Evolutionary conservation across 2,329 filamentous ascomycete species (phyloP).

Genomic region (Paraphoma sp.): DNA sequence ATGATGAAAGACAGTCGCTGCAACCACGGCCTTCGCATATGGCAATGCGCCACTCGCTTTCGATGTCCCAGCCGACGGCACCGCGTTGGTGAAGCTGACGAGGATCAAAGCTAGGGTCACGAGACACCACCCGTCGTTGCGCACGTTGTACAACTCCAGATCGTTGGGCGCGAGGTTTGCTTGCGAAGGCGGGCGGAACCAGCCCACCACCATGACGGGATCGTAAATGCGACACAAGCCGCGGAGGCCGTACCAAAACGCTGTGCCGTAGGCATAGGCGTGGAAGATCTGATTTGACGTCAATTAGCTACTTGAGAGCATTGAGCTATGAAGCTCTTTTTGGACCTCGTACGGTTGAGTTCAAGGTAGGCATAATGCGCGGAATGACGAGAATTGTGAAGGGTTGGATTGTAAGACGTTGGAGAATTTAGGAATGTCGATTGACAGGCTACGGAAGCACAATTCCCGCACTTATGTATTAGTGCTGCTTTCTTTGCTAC

Average conservation of each 20-base stretch:
- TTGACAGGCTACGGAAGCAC: not conserved
- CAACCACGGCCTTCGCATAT: constrained; percentile 28
- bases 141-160: constrained; percentile 34
- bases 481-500: not conserved
- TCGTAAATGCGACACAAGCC: constrained; percentile 32
- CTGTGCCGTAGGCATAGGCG: constrained; percentile 33
- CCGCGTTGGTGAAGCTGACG: constrained; percentile 28
- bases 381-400: not conserved
- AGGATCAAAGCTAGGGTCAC: constrained; percentile 32
- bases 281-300: constrained; percentile 23
- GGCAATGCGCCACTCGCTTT: constrained; percentile 10
- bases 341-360: constrained; percentile 13
- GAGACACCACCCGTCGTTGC: constrained; percentile 35
- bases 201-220: constrained; percentile 31
- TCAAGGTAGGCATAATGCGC: constrained; percentile 17
- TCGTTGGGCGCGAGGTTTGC: constrained; percentile 26
- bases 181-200: constrained; percentile 35
- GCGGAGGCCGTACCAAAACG: constrained; percentile 34
- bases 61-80: constrained; percentile 14
- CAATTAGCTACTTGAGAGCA: not conserved
- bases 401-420: not conserved
- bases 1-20: constrained; percentile 32
- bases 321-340: not conserved
- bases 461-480: not conserved
- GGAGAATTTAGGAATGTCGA: not conserved